Conservation (phyloP, 331 rosid species). For the Malus hybrid region DNA sequence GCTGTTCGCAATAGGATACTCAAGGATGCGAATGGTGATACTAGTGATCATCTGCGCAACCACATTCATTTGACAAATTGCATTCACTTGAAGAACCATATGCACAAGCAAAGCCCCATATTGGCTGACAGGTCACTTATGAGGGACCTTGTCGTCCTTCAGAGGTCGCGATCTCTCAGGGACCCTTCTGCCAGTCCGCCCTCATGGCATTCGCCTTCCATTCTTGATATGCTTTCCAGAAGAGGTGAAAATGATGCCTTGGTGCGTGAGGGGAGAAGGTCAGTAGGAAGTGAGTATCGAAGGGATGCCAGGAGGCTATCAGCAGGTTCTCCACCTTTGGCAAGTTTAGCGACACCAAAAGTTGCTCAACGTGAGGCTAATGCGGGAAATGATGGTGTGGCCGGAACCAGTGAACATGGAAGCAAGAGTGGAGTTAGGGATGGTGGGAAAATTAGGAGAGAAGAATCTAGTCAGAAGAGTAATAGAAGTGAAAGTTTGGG, state of each 20-base stretch:
- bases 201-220: slow-evolving; percentile 85
- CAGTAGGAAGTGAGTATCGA: slow-evolving; percentile 56
- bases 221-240: slow-evolving; percentile 60
- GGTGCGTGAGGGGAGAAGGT: slow-evolving; percentile 69
- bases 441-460: slow-evolving; percentile 60
- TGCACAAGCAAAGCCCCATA: slow-evolving; percentile 97
- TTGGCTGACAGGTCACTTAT: slow-evolving; percentile 79
- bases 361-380: slow-evolving; percentile 64
- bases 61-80: slow-evolving; percentile 96
- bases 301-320: slow-evolving; percentile 61
- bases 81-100: slow-evolving; percentile 97
- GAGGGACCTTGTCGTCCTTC: slow-evolving; percentile 91
- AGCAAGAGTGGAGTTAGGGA: slow-evolving; percentile 55
- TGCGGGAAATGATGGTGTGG: slow-evolving; percentile 37
- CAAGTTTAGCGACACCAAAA: slow-evolving; percentile 49
- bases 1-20: slow-evolving; percentile 83
- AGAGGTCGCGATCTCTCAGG: slow-evolving; percentile 82
- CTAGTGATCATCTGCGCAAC: slow-evolving; percentile 90
- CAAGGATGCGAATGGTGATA: slow-evolving; percentile 96
- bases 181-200: slow-evolving; percentile 99
- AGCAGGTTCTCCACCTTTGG: slow-evolving; percentile 63
- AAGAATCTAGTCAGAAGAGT: slow-evolving; percentile 65
- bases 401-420: slow-evolving; percentile 47
- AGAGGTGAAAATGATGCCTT: slow-evolving; percentile 49
- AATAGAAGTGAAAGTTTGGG: slow-evolving; percentile 46